Evolutionary conservation across 257 asterid species (phyloP).

Genomic region (Solanum etuberosum): DNA sequence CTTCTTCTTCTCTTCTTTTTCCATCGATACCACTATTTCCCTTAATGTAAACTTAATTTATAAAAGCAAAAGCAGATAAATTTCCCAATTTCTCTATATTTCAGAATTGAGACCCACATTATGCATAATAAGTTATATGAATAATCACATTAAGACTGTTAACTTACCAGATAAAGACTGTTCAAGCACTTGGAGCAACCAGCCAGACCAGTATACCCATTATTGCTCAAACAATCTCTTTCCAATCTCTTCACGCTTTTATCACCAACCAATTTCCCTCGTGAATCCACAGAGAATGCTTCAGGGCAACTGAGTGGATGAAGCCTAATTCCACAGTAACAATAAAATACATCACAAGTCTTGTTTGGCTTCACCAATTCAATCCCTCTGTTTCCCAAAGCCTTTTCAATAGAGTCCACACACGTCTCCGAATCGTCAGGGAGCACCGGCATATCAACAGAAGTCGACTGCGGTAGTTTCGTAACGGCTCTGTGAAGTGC

Average conservation of each 20-base stretch:
- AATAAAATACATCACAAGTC: slow-evolving; percentile 75
- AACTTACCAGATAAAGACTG: slow-evolving; percentile 40
- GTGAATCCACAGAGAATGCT: slow-evolving; percentile 41
- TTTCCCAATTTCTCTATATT: neutral
- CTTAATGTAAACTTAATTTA: neutral
- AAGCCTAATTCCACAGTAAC: slow-evolving; percentile 79
- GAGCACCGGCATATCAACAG: slow-evolving; percentile 72
- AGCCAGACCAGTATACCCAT: slow-evolving; percentile 35
- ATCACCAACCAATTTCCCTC: slow-evolving; percentile 47
- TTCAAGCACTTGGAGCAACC: slow-evolving; percentile 76
- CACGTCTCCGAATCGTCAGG: slow-evolving; percentile 92
- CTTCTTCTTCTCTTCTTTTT: neutral
- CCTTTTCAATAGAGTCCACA: slow-evolving; percentile 68
- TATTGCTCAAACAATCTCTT: slow-evolving; percentile 38
- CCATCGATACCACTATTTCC: neutral
- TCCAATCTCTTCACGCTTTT: slow-evolving; percentile 58
- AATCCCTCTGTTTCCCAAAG: slow-evolving; percentile 41
- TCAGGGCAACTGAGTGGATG: slow-evolving; percentile 74
- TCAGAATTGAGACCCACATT: neutral
- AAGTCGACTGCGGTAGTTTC: slow-evolving; percentile 20
- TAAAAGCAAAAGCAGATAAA: neutral
- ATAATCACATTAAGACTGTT: neutral
- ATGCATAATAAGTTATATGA: neutral
- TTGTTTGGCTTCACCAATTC: slow-evolving; percentile 47
- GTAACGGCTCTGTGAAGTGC: slow-evolving; percentile 32